Base-by-base conservation (phyloP, 306 rosid genomes). In the Glycyrrhiza uralensis region DNA sequence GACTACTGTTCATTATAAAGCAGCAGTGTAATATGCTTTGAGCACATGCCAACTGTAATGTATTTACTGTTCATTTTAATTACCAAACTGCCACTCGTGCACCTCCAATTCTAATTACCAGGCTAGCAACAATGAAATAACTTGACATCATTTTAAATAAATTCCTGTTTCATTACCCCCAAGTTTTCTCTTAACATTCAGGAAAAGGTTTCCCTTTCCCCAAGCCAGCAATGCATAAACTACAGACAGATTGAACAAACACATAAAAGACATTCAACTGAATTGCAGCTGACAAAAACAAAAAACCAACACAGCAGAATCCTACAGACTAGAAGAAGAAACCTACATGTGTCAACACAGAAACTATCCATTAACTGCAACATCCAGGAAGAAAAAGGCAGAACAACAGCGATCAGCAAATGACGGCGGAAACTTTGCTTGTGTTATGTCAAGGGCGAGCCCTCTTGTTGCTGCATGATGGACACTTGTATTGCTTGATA, bases 401-500 rank as follows among this genome's bases (percentile, higher is more conserved):
- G 35, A 81, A 65, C 59, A 55, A 76, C 57, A 50, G 20, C 52
- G 66, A 77, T 74, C 83, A 80, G 71, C 58, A 36, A 23, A 56
- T 47, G 79, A 39, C 52, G 19, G 69, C 55, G 22, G 56, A 51
- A 68, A 54, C 14, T 18, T 45, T 29, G 72, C 39, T 11, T 2
- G n/a, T n/a, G 11, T 60, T 60, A 19, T 26, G 62, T 84, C 84
- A 70, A 69, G 91, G 86, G 42, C 96, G 96, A 72, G 86, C 87
- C 81, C 96, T 79, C 85, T 92, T 92, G 85, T 81, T 90, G 80
- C 82, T 90, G 96, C 98, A 92, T 38, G 98, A 86, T n/a, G 98
- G 98, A 78, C 98, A 92, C 77, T 92, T 92, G 85, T 92, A 92
- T 58, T 92, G 96, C 86, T 90, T 92, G 55, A 92, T 92, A 77